Evolutionary conservation across 768 basidiomycete genomes (phyloP), one percentile per base, ranked within the genome.

Genomic region (Serendipita sp.): DNA sequence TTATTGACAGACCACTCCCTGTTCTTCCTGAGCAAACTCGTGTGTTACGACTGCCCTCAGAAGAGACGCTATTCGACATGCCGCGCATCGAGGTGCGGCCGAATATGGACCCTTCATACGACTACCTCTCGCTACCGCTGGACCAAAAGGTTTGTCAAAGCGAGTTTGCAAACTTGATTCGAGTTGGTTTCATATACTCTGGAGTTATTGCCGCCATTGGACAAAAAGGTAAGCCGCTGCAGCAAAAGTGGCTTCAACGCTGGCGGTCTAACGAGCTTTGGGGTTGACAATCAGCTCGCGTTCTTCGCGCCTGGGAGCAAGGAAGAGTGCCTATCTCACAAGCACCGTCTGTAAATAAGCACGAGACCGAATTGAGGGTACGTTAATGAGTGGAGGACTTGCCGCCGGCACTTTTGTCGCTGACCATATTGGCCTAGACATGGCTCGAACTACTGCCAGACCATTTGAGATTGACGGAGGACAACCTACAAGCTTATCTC

Each of bases 61-160:
- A 90, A 70, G 89, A 91, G 73, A 83, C 86, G 7, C 85, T 81
- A 71, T 91, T 90, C 69, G 88, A 91, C 72, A 75, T 91, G 30
- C 53, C 53, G 15, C 53, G 53, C 16, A 32, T 28, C 13, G 69
- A 70, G 76, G 75, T 67, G 65, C 66, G 65, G 67, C 4, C 67
- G 15, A 24, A 64, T 58, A 10, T 48, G 60, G 41, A 53, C 62
- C 30, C 69, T 1, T 41, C 66, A 18, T 63, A n/a, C 85, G 89
- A 91, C 75, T 89, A 85, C 69, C 75, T 91, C 63, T 80, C 84
- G 71, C 78, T 83, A 66, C 80, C 81, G 65, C 78, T 81, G 68
- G 82, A 84, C 65, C 78, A 78, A 70, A 82, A 79, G 58, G 77
- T 80, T 66, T 83, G 80, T 70, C 79, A 82, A 3, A 86, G 86